Evolutionary conservation across 192 early-diverging fungal genomes (phyloP).

Genomic region (Linnemannia elongata): DNA sequence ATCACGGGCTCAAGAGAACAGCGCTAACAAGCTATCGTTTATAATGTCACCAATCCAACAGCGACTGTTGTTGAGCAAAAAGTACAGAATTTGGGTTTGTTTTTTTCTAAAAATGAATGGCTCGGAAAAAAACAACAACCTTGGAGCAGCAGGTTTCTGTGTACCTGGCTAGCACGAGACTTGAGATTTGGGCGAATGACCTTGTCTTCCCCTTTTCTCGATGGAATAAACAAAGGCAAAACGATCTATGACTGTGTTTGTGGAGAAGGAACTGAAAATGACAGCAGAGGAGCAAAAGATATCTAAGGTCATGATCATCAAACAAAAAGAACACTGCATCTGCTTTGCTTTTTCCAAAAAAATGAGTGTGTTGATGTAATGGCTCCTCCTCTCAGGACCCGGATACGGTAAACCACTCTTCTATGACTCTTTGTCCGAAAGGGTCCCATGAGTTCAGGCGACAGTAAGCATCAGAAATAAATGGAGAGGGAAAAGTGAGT

Average conservation of each 20-base stretch:
- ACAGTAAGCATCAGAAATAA: too few species aligned
- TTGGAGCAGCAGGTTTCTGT: too few species aligned
- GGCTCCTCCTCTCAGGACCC: too few species aligned
- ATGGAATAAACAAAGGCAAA: neutral
- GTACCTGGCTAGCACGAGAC: neutral
- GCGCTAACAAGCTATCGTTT: neutral
- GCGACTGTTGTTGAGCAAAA: neutral
- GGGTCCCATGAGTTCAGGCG: too few species aligned
- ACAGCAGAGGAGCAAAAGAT: neutral
- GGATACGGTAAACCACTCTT: too few species aligned
- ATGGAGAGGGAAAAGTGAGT: too few species aligned
- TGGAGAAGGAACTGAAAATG: neutral
- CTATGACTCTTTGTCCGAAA: too few species aligned
- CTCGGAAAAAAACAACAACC: neutral
- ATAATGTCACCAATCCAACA: neutral
- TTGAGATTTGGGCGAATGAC: neutral
- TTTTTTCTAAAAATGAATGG: neutral
- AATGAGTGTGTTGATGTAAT: too few species aligned
- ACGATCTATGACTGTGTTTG: neutral
- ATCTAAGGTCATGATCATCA: neutral
- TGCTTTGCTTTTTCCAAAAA: too few species aligned
- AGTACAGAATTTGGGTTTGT: neutral
- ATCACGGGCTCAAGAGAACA: neutral
- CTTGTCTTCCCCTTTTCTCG: neutral
- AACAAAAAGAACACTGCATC: too few species aligned